phyloP scores from a whole-genome alignment of 148 eudicot species.

The Heliamphora exappendiculata region DNA sequence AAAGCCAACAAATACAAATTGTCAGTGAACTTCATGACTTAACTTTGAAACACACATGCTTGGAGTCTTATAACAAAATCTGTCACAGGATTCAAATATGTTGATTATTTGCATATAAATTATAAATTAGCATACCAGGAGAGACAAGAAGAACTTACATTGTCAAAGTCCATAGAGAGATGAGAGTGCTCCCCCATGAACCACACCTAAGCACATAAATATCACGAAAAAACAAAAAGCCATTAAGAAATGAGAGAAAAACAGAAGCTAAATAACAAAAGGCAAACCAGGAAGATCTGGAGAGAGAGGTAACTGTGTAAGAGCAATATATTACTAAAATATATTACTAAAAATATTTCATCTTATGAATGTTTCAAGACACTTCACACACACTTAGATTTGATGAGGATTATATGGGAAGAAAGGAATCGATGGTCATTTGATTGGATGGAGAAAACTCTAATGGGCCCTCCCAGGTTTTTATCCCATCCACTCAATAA shows the following conservation, averaged over 20 bases:
- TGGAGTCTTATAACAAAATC: neutral
- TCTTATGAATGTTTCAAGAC: neutral
- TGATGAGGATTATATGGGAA: neutral
- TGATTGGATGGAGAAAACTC: neutral
- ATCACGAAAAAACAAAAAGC: conserved; percentile 5
- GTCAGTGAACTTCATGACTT: neutral
- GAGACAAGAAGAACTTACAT: conserved; percentile 36
- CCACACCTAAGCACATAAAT: conserved; percentile 38
- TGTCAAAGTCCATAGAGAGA: conserved; percentile 76
- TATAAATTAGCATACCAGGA: neutral
- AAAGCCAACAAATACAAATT: conserved; percentile 2
- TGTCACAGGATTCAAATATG: neutral
- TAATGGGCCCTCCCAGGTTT: neutral
- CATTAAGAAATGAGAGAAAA: neutral
- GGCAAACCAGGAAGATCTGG: neutral
- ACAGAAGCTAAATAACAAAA: neutral
- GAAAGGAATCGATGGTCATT: neutral
- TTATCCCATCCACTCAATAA: neutral
- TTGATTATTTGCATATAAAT: neutral
- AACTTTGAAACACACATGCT: neutral
- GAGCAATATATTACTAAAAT: neutral
- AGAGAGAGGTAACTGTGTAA: neutral
- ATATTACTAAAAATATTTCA: neutral
- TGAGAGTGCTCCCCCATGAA: conserved; percentile 87
- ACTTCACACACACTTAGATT: neutral